Conservation (phyloP, 2,329 filamentous ascomycete genomes). For the Pestalotiopsis sp. region DNA sequence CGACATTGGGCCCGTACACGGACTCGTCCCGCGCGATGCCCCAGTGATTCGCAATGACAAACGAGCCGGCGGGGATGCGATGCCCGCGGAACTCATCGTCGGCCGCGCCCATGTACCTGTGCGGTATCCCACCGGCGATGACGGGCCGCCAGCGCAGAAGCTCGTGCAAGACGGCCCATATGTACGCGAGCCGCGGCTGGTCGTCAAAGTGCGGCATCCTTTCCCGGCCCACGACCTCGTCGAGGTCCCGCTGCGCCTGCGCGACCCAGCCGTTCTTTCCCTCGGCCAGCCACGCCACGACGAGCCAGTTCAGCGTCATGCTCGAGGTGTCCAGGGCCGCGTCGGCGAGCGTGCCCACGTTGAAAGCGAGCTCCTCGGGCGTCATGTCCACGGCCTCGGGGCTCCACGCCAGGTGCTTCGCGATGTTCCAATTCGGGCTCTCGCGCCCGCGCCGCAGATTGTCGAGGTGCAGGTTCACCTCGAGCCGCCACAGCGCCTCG, state of each 20-base stretch:
- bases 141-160: constrained; percentile 47
- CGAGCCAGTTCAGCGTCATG: constrained; percentile 31
- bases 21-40: constrained; percentile 38
- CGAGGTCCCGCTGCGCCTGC: constrained; percentile 44
- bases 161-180: constrained; percentile 46
- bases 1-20: constrained; percentile 40
- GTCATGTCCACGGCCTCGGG: constrained; percentile 25
- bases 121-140: constrained; percentile 38
- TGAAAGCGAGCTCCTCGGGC: constrained; percentile 33
- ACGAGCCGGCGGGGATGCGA: constrained; percentile 44
- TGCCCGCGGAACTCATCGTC: constrained; percentile 35
- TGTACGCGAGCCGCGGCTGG: constrained; percentile 40
- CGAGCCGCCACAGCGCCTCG: constrained; percentile 26
- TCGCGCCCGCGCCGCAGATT: constrained; percentile 25
- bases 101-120: constrained; percentile 36
- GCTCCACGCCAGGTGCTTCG: constrained; percentile 27
- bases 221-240: constrained; percentile 41
- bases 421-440: constrained; percentile 33
- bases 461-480: constrained; percentile 27
- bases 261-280: constrained; percentile 21
- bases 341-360: constrained; percentile 31
- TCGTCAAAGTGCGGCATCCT: constrained; percentile 42
- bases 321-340: constrained; percentile 35
- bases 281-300: constrained; percentile 31
- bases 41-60: constrained; percentile 45